Evolutionary conservation across 768 basidiomycete species (phyloP), one percentile per base, ranked within the genome.

Genomic region (Hypholoma sublateritium): DNA sequence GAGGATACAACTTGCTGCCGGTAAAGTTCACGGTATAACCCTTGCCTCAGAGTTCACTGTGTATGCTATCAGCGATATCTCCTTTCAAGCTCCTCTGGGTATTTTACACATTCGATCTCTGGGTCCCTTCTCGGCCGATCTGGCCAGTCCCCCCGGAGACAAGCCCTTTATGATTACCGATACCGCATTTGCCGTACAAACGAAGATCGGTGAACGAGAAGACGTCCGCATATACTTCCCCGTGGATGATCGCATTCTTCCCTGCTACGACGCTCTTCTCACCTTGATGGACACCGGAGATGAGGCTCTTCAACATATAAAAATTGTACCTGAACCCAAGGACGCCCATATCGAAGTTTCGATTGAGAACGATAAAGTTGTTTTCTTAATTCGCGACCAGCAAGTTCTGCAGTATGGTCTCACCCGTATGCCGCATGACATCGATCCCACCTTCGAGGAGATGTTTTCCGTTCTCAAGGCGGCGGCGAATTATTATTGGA

Each of bases 191-290:
- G 62, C 57, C 1, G 9, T 63, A 12, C 62, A 56, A 21, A 56
- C 57, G 14, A 63, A 57, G 24, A 32, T 49, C 1, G 59, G 57
- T 4, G 37, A 35, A 7, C 34, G 43, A 25, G 57, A 55, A 35
- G 59, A 60, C 22, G 44, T 60, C 39, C 50, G 52, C 16, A 24
- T 63, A n/a, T 58, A 59, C n/a, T 51, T 61, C 25, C 55, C 58
- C 28, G 22, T 41, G 8, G 46, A 57, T 5, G 56, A 62, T n/a
- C 17, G 45, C 28, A 19, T 55, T 11, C 37, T 47, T 22, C 55
- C 58, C 46, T 56, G 52, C 42, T 53, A 50, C 19, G 16, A 54
- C 13, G 61, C 61, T 1, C 41, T 56, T 21, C 11, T 53, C 1
- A 42, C 48, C 0, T 47, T 55, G 8, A 55, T 45, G n/a, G 28